A percentile compares a stretch with the other conserved stretches of the same genome.
These are phyloP conservation scores for Spatholobus suberectus DNA, from an alignment of 306 rosid species.

Conservation along the genomic window DNA sequence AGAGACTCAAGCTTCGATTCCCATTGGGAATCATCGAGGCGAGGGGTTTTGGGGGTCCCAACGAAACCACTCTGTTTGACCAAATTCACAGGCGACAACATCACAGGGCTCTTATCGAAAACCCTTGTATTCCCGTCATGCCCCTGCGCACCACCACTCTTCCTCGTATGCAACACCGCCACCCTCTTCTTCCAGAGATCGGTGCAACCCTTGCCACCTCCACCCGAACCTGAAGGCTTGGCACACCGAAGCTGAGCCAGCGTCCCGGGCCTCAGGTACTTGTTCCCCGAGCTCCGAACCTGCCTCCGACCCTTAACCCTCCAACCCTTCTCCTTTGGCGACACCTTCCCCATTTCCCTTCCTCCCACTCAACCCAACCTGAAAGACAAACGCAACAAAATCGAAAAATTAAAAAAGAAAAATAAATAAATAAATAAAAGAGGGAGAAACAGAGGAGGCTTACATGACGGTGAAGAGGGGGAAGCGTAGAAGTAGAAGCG, in stretches of 20 bases:
- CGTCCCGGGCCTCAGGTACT: constrained; percentile 82
- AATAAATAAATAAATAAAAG: not conserved
- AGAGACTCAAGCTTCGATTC: constrained; percentile 87
- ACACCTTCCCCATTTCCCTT: constrained; percentile 67
- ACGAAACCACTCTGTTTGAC: constrained; percentile 52
- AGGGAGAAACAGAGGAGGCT: not conserved
- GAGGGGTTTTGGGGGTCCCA: constrained; percentile 77
- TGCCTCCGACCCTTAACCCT: constrained; percentile 62
- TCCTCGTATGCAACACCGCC: constrained; percentile 52
- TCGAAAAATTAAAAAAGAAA: not conserved
- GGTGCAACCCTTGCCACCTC: constrained; percentile 56
- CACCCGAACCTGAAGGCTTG: constrained; percentile 43
- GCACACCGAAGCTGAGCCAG: constrained; percentile 82
- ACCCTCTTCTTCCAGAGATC: constrained; percentile 76
- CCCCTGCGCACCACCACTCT: constrained; percentile 4
- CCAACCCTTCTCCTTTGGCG: constrained; percentile 57
- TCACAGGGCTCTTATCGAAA: constrained; percentile 68
- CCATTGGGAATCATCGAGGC: constrained; percentile 54
- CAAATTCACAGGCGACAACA: constrained; percentile 80
- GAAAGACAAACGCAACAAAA: not conserved
- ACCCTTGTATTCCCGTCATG: constrained; percentile 40
- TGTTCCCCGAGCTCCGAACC: constrained; percentile 55
- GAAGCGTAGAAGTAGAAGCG: not conserved
- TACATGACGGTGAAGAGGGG: not conserved
- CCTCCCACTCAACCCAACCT: constrained; percentile 1